These are phyloP conservation scores for Papiliotrema nemorosa DNA, from an alignment of 1,284 basidiomycete genomes.

Conservation along the genomic window DNA sequence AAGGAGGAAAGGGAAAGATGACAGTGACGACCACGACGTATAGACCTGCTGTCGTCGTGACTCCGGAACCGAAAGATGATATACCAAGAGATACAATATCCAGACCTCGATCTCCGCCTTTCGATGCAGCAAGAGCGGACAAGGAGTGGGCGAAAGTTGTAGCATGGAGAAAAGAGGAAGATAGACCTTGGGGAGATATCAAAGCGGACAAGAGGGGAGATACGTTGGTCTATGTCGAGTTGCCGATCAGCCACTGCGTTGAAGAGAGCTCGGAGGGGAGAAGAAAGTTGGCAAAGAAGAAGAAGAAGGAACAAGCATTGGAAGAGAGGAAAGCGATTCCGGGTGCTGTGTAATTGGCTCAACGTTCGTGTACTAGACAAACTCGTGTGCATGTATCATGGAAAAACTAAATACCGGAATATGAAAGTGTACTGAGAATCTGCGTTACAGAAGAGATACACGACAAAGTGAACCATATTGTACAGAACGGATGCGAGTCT, in stretches of 20 bases:
- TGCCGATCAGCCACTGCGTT: conserved; percentile 12
- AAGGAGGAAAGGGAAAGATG: conserved; percentile 29
- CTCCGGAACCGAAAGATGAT: conserved; percentile 7
- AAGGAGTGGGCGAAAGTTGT: conserved; percentile 32
- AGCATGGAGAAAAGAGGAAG: conserved; percentile 29
- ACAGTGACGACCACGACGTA: conserved; percentile 34
- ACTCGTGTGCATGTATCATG: not conserved
- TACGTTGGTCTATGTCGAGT: conserved; percentile 25
- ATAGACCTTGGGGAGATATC: conserved; percentile 42
- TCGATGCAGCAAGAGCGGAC: conserved; percentile 23
- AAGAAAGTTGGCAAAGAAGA: conserved; percentile 22
- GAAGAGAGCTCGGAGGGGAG: conserved; percentile 27
- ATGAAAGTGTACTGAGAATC: no score
- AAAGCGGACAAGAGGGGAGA: conserved; percentile 25
- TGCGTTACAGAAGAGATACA: no score
- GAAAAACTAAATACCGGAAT: not conserved
- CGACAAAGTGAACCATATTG: no score
- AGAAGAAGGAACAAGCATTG: conserved; percentile 21
- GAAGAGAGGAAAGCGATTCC: conserved; percentile 34
- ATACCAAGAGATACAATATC: conserved; percentile 22
- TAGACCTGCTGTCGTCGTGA: conserved; percentile 5
- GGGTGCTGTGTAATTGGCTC: conserved; percentile 21
- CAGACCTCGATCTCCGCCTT: conserved; percentile 29
- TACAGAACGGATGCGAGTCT: no score
- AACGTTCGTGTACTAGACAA: not conserved